phyloP scores from a whole-genome alignment of 1,284 basidiomycete species.

The Rhodotorula mucilaginosa region DNA sequence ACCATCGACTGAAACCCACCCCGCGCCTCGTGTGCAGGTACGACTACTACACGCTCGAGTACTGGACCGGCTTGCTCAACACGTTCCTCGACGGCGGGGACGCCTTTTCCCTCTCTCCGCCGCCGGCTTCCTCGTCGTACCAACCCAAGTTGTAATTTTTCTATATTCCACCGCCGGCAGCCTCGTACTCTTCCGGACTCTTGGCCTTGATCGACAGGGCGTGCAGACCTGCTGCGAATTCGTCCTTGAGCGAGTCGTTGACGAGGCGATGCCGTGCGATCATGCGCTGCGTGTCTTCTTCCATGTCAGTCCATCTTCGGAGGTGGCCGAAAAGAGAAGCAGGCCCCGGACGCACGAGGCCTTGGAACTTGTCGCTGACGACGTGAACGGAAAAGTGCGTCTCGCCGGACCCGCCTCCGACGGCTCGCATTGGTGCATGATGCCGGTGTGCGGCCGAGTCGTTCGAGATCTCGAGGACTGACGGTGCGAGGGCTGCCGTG shows the following conservation, averaged over 20 bases:
- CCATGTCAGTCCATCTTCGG: not conserved
- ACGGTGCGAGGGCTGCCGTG: conserved; percentile 28
- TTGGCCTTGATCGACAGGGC: conserved; percentile 44
- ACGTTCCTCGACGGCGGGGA: conserved; percentile 27
- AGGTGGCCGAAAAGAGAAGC: not conserved
- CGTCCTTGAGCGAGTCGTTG: conserved; percentile 40
- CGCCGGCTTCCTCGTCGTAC: not conserved
- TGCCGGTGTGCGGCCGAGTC: conserved; percentile 41
- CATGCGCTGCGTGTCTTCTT: conserved; percentile 22
- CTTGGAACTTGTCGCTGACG: conserved; percentile 36
- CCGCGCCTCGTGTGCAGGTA: conserved; percentile 19
- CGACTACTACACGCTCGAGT: conserved; percentile 30
- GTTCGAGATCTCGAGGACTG: conserved; percentile 38
- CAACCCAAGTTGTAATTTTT: not conserved
- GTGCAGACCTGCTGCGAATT: conserved; percentile 42
- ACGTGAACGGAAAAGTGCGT: conserved; percentile 43
- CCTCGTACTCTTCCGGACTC: conserved; percentile 36
- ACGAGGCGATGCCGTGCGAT: conserved; percentile 44
- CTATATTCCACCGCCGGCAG: not conserved
- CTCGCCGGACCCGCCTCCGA: conserved; percentile 41
- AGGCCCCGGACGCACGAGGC: conserved; percentile 28
- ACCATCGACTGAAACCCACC: no score
- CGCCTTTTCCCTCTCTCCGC: conserved; percentile 4
- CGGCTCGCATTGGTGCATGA: conserved; percentile 43
- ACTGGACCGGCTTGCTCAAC: conserved; percentile 28